Base-by-base conservation (phyloP, 2,329 filamentous ascomycete species). In the Colletotrichum orbiculare region DNA sequence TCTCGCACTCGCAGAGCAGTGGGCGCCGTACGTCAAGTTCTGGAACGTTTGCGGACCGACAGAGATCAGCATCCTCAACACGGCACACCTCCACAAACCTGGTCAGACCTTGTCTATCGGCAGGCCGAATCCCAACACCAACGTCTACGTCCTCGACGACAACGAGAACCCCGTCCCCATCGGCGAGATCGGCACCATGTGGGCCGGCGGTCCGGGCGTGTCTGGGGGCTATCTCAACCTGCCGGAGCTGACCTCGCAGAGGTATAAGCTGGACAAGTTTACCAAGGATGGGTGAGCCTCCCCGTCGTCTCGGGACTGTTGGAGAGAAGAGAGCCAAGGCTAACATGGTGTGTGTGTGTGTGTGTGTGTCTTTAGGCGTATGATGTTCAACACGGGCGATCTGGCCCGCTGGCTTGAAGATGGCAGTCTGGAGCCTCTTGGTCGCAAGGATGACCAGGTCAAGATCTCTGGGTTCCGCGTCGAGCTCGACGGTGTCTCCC, bases 351-450 rank as follows among this genome's bases (percentile, higher is more conserved):
- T 25, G 25, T n/a, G n/a, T n/a, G n/a, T 25, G 25, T 25, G 25
- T 25, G 25, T 25, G 25, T 17, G 15, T 9, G 15, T 9, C 8
- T 11, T 9, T 47, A 83, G 80, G 3, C 77, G 75, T 2, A 77
- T 76, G 68, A 87, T 88, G 82, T 89, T 86, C 74, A 85, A 86
- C 69, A 89, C 87, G 2, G 87, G 86, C 7, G 87, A 89, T 68
- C 78, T 89, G 25, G 85, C 83, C 15, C 77, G 79, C 11, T 88
- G 86, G 85, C 77, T 78, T 42, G 71, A 77, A 2, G 81, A 86
- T 69, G 86, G 87, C 10, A 80, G 78, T 34, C 76, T 89, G 42
- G 79, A 86, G 47, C 85, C 83, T 25, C 79, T 87, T 39, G 86
- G 87, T 4, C 81, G 86, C 41, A 79, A 79, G n/a, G 87, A 89